Evolutionary conservation across 2,329 filamentous ascomycete species (phyloP).

Genomic region (Cadophora sp.): DNA sequence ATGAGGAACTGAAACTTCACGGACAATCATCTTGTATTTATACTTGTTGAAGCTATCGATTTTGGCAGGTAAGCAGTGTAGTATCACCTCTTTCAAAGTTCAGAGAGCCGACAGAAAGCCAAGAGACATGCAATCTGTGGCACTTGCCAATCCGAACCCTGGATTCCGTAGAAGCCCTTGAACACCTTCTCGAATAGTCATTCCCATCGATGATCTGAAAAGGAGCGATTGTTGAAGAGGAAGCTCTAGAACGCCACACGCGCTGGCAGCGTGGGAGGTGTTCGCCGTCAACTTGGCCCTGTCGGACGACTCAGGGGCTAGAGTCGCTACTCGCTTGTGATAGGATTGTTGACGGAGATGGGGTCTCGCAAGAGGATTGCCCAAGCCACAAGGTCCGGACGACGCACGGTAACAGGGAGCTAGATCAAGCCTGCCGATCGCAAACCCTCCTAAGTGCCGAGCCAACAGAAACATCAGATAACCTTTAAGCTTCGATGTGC

Average conservation of each 20-base stretch:
- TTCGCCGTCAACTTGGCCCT: constrained; percentile 25
- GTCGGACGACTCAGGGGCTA: constrained; percentile 8
- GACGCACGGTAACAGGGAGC: constrained; percentile 4
- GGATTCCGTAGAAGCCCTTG: neutral
- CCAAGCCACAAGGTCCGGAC: constrained; percentile 24
- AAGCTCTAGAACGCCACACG: constrained; percentile 25
- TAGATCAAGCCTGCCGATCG: constrained; percentile 25
- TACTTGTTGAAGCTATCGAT: neutral
- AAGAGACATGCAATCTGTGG: constrained; percentile 13
- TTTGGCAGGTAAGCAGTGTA: neutral
- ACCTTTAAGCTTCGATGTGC: constrained; percentile 27
- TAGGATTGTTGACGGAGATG: constrained; percentile 5
- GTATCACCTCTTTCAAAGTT: neutral
- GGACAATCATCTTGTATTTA: constrained; percentile 16
- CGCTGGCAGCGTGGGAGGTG: constrained; percentile 17
- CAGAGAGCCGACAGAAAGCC: constrained; percentile 1
- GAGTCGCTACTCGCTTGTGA: neutral
- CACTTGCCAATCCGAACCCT: constrained; percentile 20
- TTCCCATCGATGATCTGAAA: constrained; percentile 20
- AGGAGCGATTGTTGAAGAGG: constrained; percentile 22
- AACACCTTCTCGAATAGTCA: constrained; percentile 34
- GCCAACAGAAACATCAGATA: constrained; percentile 15
- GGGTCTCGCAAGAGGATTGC: constrained; percentile 5
- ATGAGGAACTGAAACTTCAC: constrained; percentile 14
- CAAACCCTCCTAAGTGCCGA: constrained; percentile 26